Evolutionary conservation across 768 basidiomycete species (phyloP).

Genomic region (Collybia sordida): DNA sequence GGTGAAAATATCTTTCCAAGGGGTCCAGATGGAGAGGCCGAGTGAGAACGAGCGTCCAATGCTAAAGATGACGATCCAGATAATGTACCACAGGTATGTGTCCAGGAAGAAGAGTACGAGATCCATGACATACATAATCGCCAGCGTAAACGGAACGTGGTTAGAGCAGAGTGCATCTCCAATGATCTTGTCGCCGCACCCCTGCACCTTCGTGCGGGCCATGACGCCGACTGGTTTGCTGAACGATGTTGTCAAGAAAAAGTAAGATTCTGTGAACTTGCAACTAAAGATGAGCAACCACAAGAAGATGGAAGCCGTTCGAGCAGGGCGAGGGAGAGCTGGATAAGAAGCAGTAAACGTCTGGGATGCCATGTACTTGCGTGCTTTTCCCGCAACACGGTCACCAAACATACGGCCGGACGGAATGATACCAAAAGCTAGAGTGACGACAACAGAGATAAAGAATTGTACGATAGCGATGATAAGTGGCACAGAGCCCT

Average conservation of each 20-base stretch:
- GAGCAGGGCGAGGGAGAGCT: slow-evolving; percentile 63
- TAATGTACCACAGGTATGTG: slow-evolving; percentile 99
- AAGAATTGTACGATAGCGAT: slow-evolving; percentile 93
- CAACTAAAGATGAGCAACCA: slow-evolving; percentile 96
- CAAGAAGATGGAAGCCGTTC: slow-evolving; percentile 79
- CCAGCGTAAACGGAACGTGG: slow-evolving; percentile 90
- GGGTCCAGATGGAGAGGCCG: slow-evolving; percentile 98
- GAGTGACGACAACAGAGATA: slow-evolving; percentile 79
- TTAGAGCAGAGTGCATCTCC: slow-evolving; percentile 82
- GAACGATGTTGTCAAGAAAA: slow-evolving; percentile 98
- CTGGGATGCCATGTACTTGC: slow-evolving; percentile 98
- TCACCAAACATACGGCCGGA: slow-evolving; percentile 99
- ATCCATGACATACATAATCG: slow-evolving; percentile 99
- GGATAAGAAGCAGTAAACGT: slow-evolving; percentile 99
- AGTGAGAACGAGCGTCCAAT: slow-evolving; percentile 88
- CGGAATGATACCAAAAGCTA: slow-evolving; percentile 86
- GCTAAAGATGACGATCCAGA: slow-evolving; percentile 96
- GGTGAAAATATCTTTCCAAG: slow-evolving; percentile 97
- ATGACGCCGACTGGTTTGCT: slow-evolving; percentile 94
- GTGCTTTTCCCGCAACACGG: slow-evolving; percentile 93
- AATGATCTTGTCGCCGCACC: slow-evolving; percentile 83
- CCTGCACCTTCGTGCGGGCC: slow-evolving; percentile 92
- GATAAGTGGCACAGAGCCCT: slow-evolving; percentile 79
- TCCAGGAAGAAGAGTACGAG: slow-evolving; percentile 97
- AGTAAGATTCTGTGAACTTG: slow-evolving; percentile 97